Evolutionary conservation across 1,284 basidiomycete species (phyloP).

Genomic region (Cystobasidium pallidum): DNA sequence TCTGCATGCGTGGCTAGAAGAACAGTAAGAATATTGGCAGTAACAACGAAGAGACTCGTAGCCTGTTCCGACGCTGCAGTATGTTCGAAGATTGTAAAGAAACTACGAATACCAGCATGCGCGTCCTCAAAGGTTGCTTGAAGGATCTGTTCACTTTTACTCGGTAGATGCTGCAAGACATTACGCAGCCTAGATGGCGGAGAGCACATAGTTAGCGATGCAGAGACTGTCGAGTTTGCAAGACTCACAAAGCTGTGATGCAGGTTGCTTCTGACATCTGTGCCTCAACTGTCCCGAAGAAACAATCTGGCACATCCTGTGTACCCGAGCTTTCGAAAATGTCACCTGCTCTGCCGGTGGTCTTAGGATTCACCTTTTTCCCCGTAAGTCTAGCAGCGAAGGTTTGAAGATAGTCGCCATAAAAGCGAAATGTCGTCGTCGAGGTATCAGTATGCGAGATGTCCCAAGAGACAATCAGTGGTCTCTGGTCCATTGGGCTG

Average conservation of each 20-base stretch:
- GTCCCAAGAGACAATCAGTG: constrained; percentile 77
- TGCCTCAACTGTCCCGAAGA: background rate
- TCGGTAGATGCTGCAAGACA: background rate
- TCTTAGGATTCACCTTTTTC: constrained; percentile 57
- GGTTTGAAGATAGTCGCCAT: constrained; percentile 74
- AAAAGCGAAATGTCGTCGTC: constrained; percentile 70
- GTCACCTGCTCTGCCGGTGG: constrained; percentile 33
- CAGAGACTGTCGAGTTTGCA: background rate
- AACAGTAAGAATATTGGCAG: constrained; percentile 73
- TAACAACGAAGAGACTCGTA: background rate
- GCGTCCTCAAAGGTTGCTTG: constrained; percentile 2
- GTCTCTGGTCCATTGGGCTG: constrained; percentile 65
- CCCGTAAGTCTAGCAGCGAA: constrained; percentile 57
- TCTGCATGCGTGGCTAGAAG: constrained; percentile 74
- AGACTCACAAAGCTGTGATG: constrained; percentile 11
- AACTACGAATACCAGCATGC: background rate
- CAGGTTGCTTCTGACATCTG: background rate
- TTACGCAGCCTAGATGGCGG: background rate
- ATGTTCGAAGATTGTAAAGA: background rate
- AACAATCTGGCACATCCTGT: constrained; percentile 54
- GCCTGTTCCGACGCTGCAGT: background rate
- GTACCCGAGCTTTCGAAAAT: constrained; percentile 58
- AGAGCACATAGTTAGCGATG: background rate
- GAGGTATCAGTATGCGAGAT: constrained; percentile 52
- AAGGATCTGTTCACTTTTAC: background rate